Evolutionary conservation across 805 yeast genomes (phyloP).

Genomic region (Candida ascalaphidarum): DNA sequence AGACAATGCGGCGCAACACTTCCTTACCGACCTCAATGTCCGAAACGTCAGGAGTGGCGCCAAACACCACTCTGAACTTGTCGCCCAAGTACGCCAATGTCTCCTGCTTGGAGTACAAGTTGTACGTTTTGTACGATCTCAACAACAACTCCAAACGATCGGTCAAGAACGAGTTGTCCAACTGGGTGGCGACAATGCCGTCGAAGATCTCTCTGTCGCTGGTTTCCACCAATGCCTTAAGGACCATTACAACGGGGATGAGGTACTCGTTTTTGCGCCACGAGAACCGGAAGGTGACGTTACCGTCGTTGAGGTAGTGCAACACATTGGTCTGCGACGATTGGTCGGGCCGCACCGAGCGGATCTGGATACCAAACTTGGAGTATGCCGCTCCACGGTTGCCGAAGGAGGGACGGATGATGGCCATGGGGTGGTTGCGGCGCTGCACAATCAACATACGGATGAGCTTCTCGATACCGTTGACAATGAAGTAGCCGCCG

Average conservation of each 20-base stretch:
- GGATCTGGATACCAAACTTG: constrained; percentile 85
- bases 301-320: constrained; percentile 93
- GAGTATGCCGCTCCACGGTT: constrained; percentile 91
- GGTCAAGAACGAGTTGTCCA: constrained; percentile 83
- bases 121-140: constrained; percentile 79
- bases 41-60: constrained; percentile 78
- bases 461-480: constrained; percentile 93
- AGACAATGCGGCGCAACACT: constrained; percentile 72
- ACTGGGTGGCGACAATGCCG: constrained; percentile 88
- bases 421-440: constrained; percentile 97
- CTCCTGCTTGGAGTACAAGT: constrained; percentile 71
- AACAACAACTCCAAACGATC: constrained; percentile 94
- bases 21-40: constrained; percentile 89
- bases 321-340: constrained; percentile 96
- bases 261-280: constrained; percentile 96
- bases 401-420: constrained; percentile 87
- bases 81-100: constrained; percentile 93
- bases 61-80: constrained; percentile 89
- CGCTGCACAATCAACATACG: constrained; percentile 98
- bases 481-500: constrained; percentile 93
- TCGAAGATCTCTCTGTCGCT: constrained; percentile 94
- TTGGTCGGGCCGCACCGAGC: constrained; percentile 94
- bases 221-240: constrained; percentile 84
- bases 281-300: constrained; percentile 90
- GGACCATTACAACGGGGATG: constrained; percentile 86